A percentile compares a stretch with the other conserved stretches of the same genome.
These are phyloP conservation scores for Isoetes engelmannii DNA, from an alignment of 83 land plant genomes.

Conservation along the genomic window DNA sequence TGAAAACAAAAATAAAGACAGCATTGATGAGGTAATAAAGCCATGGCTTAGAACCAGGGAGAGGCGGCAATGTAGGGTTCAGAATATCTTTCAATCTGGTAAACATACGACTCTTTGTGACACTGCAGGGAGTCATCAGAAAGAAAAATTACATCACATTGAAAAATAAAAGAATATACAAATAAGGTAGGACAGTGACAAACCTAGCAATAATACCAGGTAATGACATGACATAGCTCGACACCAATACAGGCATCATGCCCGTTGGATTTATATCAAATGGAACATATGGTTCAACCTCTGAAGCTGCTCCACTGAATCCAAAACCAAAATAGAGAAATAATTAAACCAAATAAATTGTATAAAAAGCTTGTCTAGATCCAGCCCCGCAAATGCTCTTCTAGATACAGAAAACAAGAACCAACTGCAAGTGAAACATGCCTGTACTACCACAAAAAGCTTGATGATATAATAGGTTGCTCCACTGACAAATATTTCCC, in stretches of 20 bases:
- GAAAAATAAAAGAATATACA: not conserved
- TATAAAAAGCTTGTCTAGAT: no score
- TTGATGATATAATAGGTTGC: no score
- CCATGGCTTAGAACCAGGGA: constrained; percentile 71
- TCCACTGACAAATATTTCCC: no score
- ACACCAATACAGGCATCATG: constrained; percentile 88
- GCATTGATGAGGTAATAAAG: constrained; percentile 65
- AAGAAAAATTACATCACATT: no score
- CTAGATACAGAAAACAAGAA: no score
- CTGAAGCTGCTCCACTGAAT: constrained; percentile 48
- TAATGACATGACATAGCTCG: constrained; percentile 75
- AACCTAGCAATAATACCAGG: constrained; percentile 87
- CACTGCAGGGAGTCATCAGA: no score
- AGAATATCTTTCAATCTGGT: constrained; percentile 45
- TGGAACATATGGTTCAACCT: constrained; percentile 96
- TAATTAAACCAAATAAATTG: no score
- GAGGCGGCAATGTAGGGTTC: constrained; percentile 66
- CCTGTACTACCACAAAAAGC: no score
- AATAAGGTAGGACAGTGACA: not conserved
- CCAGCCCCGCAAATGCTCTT: no score
- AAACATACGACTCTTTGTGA: no score
- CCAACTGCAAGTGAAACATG: no score
- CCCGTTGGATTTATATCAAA: constrained; percentile 95
- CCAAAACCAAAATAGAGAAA: no score
- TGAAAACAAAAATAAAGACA: constrained; percentile 68